Percentiles rank a stretch among this genome's conserved stretches.
Evolutionary conservation across 441 rosid genomes (phyloP).

Genomic region (Erysimum pusillum): DNA sequence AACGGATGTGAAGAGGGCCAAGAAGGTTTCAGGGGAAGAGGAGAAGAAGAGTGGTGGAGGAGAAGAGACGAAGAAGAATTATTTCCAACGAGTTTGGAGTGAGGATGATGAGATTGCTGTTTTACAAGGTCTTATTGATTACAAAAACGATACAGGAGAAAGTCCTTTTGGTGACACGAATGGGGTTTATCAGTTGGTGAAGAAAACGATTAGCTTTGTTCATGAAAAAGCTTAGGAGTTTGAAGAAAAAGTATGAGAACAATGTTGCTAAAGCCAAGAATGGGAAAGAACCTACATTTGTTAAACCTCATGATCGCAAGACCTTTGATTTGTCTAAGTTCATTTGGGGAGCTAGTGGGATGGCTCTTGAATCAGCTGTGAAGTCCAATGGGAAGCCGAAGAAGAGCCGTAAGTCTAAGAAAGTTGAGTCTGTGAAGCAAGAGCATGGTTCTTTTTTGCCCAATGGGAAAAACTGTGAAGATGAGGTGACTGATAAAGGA

Average conservation of each 20-base stretch:
- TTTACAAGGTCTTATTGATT: slow-evolving; percentile 54
- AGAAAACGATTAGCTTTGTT: slow-evolving; percentile 53
- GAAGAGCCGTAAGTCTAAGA: slow-evolving; percentile 33
- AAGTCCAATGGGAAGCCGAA: slow-evolving; percentile 39
- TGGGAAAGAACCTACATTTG: slow-evolving; percentile 44
- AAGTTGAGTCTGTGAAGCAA: slow-evolving; percentile 25
- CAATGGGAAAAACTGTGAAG: slow-evolving; percentile 23
- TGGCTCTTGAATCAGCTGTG: slow-evolving; percentile 30
- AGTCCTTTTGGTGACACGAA: slow-evolving; percentile 43
- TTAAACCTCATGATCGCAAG: slow-evolving; percentile 54
- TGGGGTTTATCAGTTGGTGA: slow-evolving; percentile 52
- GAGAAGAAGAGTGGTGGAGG: too few species aligned
- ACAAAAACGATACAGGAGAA: slow-evolving; percentile 39
- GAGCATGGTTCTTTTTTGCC: slow-evolving; percentile 19
- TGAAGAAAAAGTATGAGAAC: slow-evolving; percentile 55
- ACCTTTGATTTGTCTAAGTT: slow-evolving; percentile 51
- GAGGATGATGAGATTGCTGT: slow-evolving; percentile 59
- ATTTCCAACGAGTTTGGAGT: slow-evolving; percentile 56
- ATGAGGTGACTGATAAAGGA: not conserved
- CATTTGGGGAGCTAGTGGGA: slow-evolving; percentile 54
- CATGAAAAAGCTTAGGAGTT: slow-evolving; percentile 53
- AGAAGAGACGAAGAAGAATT: slow-evolving; percentile 49
- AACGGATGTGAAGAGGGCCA: too few species aligned
- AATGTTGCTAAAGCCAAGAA: slow-evolving; percentile 46
- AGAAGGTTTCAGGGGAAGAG: too few species aligned